These are phyloP conservation scores for Sungouiella thailandica DNA, from an alignment of 805 yeast species.

Conservation along the genomic window DNA sequence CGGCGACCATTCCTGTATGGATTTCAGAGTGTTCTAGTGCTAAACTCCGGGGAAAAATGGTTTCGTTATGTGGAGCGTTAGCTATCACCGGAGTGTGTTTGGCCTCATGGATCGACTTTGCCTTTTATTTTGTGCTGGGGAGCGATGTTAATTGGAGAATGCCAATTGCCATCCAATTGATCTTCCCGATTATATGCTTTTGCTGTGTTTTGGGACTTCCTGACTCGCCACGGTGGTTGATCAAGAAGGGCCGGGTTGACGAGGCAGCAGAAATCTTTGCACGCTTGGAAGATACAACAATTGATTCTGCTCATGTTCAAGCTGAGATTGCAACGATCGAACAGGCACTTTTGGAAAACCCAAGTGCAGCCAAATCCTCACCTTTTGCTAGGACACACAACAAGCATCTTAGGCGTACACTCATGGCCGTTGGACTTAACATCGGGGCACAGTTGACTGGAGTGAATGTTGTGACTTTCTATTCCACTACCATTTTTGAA, in stretches of 20 bases:
- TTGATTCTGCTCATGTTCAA: conserved; percentile 45
- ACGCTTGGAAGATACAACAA: conserved; percentile 45
- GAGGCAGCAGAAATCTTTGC: conserved; percentile 54
- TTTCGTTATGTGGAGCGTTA: background rate
- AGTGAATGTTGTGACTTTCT: conserved; percentile 62
- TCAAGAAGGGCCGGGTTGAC: conserved; percentile 46
- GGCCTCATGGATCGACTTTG: background rate
- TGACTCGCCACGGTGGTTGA: conserved; percentile 58
- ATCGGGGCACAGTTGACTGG: conserved; percentile 60
- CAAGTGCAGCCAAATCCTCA: conserved; percentile 42
- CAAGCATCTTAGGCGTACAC: conserved; percentile 43
- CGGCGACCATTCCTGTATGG: background rate
- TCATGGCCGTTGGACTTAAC: conserved; percentile 52
- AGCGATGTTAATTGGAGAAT: background rate
- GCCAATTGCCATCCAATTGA: background rate
- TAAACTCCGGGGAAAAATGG: background rate
- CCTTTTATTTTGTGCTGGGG: background rate
- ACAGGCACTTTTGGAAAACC: conserved; percentile 29
- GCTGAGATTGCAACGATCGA: conserved; percentile 45
- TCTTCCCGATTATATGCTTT: conserved; percentile 50
- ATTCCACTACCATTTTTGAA: conserved; percentile 53
- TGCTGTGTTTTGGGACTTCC: conserved; percentile 51
- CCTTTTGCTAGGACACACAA: conserved; percentile 51
- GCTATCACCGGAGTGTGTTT: background rate
- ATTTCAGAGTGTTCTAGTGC: background rate